Percentiles rank a stretch among this genome's conserved stretches.
Evolutionary conservation across 768 basidiomycete genomes (phyloP).

Genomic region (Suillus placidus): DNA sequence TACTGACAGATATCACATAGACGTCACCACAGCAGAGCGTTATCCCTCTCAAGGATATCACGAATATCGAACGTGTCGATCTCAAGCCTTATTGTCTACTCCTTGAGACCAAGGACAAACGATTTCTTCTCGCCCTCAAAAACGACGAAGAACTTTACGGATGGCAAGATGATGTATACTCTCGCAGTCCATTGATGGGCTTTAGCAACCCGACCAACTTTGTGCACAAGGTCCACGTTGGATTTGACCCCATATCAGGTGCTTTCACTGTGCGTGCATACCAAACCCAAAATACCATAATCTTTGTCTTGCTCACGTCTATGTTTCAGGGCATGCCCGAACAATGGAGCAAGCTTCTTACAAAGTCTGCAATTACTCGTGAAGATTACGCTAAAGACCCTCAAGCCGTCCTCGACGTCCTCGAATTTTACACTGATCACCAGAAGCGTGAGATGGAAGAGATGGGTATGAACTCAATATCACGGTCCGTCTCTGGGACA

Average conservation of each 20-base stretch:
- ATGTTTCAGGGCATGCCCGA: slow-evolving; percentile 84
- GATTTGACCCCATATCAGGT: slow-evolving; percentile 91
- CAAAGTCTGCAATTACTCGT: slow-evolving; percentile 94
- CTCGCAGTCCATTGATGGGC: slow-evolving; percentile 88
- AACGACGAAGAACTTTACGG: slow-evolving; percentile 96
- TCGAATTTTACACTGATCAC: slow-evolving; percentile 98
- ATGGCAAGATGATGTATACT: slow-evolving; percentile 98
- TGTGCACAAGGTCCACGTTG: slow-evolving; percentile 98
- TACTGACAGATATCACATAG: slow-evolving; percentile 34
- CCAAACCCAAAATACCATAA: background rate
- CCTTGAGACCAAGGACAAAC: slow-evolving; percentile 83
- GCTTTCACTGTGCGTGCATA: slow-evolving; percentile 80
- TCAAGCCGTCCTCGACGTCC: slow-evolving; percentile 94
- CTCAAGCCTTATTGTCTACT: slow-evolving; percentile 93
- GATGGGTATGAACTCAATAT: slow-evolving; percentile 35
- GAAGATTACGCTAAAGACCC: slow-evolving; percentile 98
- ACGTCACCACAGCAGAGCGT: slow-evolving; percentile 57
- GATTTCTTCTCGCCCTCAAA: slow-evolving; percentile 81
- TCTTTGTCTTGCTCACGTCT: background rate
- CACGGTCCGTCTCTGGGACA: slow-evolving; percentile 24
- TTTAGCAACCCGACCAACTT: slow-evolving; percentile 96
- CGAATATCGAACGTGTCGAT: slow-evolving; percentile 89
- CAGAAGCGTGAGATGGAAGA: slow-evolving; percentile 93
- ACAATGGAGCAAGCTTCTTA: slow-evolving; percentile 96
- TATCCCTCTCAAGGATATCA: slow-evolving; percentile 75